Base-by-base conservation (phyloP, 352 stramenopile species). In the Elongisporangium anandrum region DNA sequence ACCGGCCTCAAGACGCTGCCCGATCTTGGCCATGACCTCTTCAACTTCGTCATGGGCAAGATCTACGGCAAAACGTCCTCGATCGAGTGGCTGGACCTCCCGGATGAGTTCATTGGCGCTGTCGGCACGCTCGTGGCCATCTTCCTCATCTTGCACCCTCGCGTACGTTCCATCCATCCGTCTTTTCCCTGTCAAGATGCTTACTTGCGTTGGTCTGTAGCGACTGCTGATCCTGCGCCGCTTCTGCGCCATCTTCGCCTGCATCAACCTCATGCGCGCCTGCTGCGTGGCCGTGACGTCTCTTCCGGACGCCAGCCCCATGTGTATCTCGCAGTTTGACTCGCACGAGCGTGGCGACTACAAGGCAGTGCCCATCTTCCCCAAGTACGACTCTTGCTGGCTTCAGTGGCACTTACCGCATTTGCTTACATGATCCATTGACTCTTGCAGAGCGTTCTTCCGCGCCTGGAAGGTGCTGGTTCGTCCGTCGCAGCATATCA, bases 271-370 rank as follows among this genome's bases (percentile, higher is more conserved):
- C 48, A 90, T 95, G 77, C 79, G 86, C 56, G 86, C 81, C n/a
- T 86, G 84, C 55, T 92, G 81, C 54, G 86, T 95, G 45, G 84
- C 86, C n/a, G 84, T 90, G 23, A 95, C 86, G 38, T 95, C 86
- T 26, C 73, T 95, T 7, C 86, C 86, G 0, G 86, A 95, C 50
- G 86, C 86, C n/a, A 94, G 84, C 58, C 84, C 86, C 23, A 81
- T 87, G 77, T 95, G 86, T 66, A 92, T 92, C 55, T 87, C 82
- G n/a, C 86, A 95, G 66, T 95, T 95, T 54, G 75, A 86, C 17
- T 70, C 50, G n/a, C 73, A 65, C 10, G 59, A 69, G 16, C 77
- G 74, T 17, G 84, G 86, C 22, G 63, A 70, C 60, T 95, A 93
- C 82, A 95, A 95, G 72, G 75, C 79, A 26, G 65, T 81, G 52